Conservation (phyloP, 257 asterid genomes). For the Forsythia suspensa region DNA sequence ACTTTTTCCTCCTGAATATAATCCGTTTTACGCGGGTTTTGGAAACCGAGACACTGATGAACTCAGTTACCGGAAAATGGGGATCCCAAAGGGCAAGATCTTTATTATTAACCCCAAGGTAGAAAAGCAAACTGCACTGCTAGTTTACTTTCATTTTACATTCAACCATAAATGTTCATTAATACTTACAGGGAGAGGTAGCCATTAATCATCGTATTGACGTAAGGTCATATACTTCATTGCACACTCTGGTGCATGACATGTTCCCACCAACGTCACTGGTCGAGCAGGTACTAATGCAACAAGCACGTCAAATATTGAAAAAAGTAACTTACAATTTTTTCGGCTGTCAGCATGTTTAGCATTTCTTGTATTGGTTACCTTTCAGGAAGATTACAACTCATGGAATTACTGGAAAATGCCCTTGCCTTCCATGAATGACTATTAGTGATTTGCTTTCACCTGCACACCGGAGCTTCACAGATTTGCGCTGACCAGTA, state of each 20-base stretch:
- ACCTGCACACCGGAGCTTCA: neutral
- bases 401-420: conserved; percentile 90
- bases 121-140: neutral
- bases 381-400: conserved; percentile 56
- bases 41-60: conserved; percentile 98
- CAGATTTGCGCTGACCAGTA: conserved; percentile 30
- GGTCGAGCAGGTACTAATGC: conserved; percentile 77
- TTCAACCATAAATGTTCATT: neutral
- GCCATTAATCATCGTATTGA: conserved; percentile 87
- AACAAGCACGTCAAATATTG: neutral
- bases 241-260: conserved; percentile 90
- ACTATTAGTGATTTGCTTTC: conserved; percentile 36
- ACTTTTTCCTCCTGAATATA: conserved; percentile 85
- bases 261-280: conserved; percentile 97
- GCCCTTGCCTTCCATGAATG: conserved; percentile 67
- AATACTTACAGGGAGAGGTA: conserved; percentile 80
- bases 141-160: neutral
- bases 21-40: conserved; percentile 97
- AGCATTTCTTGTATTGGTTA: neutral
- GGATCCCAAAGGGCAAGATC: conserved; percentile 97
- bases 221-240: conserved; percentile 89
- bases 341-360: neutral
- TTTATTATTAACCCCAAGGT: conserved; percentile 98
- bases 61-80: conserved; percentile 94
- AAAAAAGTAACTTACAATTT: neutral